Evolutionary conservation across 176 grass and related monocot genomes (phyloP), one percentile per base, ranked within the genome.

Genomic region (Musa beccarii): DNA sequence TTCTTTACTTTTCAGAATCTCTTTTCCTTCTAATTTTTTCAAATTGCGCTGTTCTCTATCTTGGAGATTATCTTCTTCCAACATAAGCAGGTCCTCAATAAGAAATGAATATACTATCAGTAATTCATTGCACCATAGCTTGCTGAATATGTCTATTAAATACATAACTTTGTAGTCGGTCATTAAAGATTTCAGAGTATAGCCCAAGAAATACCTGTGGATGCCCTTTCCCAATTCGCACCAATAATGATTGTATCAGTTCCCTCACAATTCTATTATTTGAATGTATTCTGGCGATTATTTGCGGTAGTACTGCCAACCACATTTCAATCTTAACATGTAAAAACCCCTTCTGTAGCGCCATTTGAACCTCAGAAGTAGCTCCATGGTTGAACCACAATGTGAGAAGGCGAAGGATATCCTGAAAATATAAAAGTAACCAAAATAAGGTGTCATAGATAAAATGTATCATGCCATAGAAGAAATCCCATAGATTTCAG

Each of bases 241-340:
- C 94, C 53, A 98, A 82, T 84, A 98, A 91, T 51, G 86, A 79
- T 59, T 98, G 90, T 87, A 98, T 98, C 80, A 98, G 76, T 87
- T 93, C 94, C 88, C 89, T 93, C 75, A 98, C 94, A 78, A 81
- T 73, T 80, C 51, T 86, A 73, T 87, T 98, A 76, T 98, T 98
- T 66, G 90, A 98, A 86, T 98, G 94, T 82, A 98, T 98, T 75
- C 94, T 93, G 76, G 94, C 94, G 75, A 98, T 98, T 87, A 98
- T 98, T 84, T 98, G 94, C 12, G 94, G 94, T 43, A 98, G 75
- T 78, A 98, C 94, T 80, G 93, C 94, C 80, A 98, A 78, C 94
- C 94, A 98, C 90, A 98, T 93, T 85, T 98, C 94, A 82, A 98
- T 98, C 75, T 90, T 98, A 29, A 98, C 94, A 87, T 85, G 90